These are phyloP conservation scores for Marchantia polymorpha DNA, from an alignment of 225 moss, liverwort and hornwort genomes.

Conservation along the genomic window DNA sequence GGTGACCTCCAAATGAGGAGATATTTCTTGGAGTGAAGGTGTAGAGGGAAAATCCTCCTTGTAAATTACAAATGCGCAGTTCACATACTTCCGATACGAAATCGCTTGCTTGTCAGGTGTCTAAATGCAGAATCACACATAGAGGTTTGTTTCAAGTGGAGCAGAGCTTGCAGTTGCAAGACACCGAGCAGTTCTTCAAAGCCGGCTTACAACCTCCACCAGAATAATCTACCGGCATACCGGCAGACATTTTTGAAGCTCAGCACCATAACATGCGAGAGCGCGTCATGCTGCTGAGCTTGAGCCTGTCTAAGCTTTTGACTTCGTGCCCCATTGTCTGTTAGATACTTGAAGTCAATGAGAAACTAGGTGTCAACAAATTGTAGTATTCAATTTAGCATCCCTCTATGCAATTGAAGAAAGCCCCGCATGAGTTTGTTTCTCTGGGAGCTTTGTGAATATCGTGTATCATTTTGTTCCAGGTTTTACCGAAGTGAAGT, in stretches of 20 bases:
- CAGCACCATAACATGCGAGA: not conserved
- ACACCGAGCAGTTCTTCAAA: not conserved
- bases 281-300: not conserved
- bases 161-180: slow-evolving; percentile 15
- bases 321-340: not conserved
- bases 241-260: slow-evolving; percentile 29
- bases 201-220: slow-evolving; percentile 5
- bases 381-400: slow-evolving; percentile 6
- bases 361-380: not conserved
- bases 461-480: too few species aligned
- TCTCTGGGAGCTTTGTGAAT: not conserved
- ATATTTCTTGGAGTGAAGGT: not conserved
- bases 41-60: not conserved
- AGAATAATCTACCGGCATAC: slow-evolving; percentile 9
- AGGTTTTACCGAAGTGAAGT: too few species aligned
- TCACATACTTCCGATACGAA: slow-evolving; percentile 11
- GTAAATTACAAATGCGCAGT: slow-evolving; percentile 16
- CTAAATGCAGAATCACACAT: slow-evolving; percentile 9
- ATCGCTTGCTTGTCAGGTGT: not conserved
- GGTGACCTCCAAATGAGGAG: slow-evolving; percentile 8
- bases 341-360: slow-evolving; percentile 7
- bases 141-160: not conserved
- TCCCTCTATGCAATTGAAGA: slow-evolving; percentile 4
- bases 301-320: slow-evolving; percentile 7
- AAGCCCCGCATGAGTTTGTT: not conserved